Evolutionary conservation across 129 eudicot species (phyloP).

Genomic region (Artemisia argyi): DNA sequence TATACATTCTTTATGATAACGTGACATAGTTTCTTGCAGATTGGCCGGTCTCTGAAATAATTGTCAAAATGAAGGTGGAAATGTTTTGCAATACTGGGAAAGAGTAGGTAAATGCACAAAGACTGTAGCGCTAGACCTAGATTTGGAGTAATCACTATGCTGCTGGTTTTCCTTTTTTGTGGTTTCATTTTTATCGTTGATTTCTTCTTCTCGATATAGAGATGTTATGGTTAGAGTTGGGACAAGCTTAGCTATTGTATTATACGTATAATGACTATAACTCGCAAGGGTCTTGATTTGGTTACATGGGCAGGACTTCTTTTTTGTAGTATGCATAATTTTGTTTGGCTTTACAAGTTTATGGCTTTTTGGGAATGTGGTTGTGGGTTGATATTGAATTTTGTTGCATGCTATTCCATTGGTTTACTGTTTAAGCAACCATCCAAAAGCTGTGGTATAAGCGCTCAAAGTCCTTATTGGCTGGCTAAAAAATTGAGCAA

Average conservation of each 20-base stretch:
- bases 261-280: constrained; percentile 30
- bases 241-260: constrained; percentile 37
- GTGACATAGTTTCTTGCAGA: constrained; percentile 22
- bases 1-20: neutral
- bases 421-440: neutral
- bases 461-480: neutral
- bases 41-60: constrained; percentile 25
- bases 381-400: neutral
- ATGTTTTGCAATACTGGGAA: constrained; percentile 21
- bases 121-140: constrained; percentile 34
- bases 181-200: neutral
- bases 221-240: constrained; percentile 31
- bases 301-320: constrained; percentile 19
- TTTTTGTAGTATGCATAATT: constrained; percentile 34
- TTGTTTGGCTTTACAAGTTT: constrained; percentile 21
- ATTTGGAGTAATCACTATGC: constrained; percentile 22
- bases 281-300: constrained; percentile 26
- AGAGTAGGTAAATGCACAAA: constrained; percentile 35
- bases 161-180: constrained; percentile 7
- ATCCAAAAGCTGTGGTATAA: neutral
- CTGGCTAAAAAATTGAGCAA: neutral
- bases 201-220: constrained; percentile 21
- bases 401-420: neutral
- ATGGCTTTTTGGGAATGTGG: constrained; percentile 13
- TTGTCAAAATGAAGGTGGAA: constrained; percentile 24